Base-by-base conservation (phyloP, 345 rosid genomes). In the Rhodamnia rubescens region DNA sequence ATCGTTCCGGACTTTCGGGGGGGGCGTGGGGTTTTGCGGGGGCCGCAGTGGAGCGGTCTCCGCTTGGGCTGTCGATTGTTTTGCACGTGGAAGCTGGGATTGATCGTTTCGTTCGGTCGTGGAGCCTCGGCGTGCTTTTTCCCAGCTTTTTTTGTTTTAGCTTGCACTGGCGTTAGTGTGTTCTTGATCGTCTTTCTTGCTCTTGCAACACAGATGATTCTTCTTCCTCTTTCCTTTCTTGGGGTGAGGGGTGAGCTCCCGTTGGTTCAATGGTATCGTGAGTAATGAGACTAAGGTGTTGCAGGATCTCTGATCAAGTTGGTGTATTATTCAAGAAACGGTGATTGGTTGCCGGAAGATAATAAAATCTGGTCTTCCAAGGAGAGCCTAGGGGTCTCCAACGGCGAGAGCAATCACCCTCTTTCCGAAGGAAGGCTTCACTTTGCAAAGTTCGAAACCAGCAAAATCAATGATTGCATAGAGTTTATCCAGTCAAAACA, bases 271-370 rank as follows among this genome's bases (percentile, higher is more conserved):
- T 36, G 11, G 49, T 14, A 13, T 81, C 11, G 27, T 44, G 47
- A 49, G 53, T 53, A 50, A 54, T 21, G 36, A 47, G 29, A 20
- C 87, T 54, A 27, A 58, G 15, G 53, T 83, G 85, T 90, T 82
- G 85, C 90, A 97, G 99, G 99, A 58, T 91, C 98, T 86, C 83
- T 97, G 86, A 90, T 97, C 83, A 97, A 97, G 92, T 87, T 94
- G 90, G 99, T 95, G 4, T 96, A 95, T 90, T 93, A 93, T 87
- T 93, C 94, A 5, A 88, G 92, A 81, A 84, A 86, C 55, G 55
- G 82, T 22, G 91, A 87, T 82, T 55, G 86, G 87, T 51, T 42
- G 59, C 56, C 21, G 58, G 89, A 88, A 21, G 88, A 88, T 3
- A 58, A 90, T 10, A 89, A 84, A 54, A 89, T 87, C 83, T 89